These are phyloP conservation scores for Diddensiella transvaalensis DNA, from an alignment of 805 yeast genomes.

Conservation along the genomic window DNA sequence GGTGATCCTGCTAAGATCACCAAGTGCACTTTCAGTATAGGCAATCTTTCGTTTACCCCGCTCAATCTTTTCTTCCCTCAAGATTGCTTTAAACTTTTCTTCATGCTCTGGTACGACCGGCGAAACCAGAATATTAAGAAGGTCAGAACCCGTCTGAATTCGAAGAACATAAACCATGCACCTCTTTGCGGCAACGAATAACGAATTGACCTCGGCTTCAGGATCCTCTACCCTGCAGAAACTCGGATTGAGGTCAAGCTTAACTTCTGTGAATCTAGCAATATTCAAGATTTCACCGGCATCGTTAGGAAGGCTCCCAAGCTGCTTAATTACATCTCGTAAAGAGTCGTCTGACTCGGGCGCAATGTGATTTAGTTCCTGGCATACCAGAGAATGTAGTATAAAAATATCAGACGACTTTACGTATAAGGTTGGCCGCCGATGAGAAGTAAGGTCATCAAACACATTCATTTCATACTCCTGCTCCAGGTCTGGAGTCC, in stretches of 20 bases:
- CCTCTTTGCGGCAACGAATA: conserved; percentile 75
- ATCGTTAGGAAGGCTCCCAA: conserved; percentile 41
- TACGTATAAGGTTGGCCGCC: conserved; percentile 37
- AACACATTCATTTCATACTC: conserved; percentile 60
- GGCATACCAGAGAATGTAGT: conserved; percentile 37
- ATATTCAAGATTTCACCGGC: conserved; percentile 48
- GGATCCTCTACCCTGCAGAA: conserved; percentile 41
- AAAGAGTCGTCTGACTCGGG: conserved; percentile 50
- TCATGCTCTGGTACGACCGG: conserved; percentile 73
- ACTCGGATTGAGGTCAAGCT: conserved; percentile 57
- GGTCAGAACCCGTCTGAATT: conserved; percentile 66
- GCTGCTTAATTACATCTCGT: conserved; percentile 40
- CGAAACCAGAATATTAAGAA: conserved; percentile 64
- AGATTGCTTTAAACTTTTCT: conserved; percentile 51
- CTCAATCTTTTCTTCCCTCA: conserved; percentile 42
- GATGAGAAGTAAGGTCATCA: conserved; percentile 62
- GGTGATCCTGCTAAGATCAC: conserved; percentile 43
- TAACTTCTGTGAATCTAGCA: conserved; percentile 50
- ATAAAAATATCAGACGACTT: conserved; percentile 36
- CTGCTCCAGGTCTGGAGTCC: conserved; percentile 53
- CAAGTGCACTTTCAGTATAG: conserved; percentile 43
- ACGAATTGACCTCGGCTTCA: conserved; percentile 55
- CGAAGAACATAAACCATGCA: conserved; percentile 78
- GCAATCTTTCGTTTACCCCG: conserved; percentile 31
- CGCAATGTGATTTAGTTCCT: conserved; percentile 28